phyloP scores from a whole-genome alignment of 2,329 filamentous ascomycete genomes.

The Aspergillus clavatus region DNA sequence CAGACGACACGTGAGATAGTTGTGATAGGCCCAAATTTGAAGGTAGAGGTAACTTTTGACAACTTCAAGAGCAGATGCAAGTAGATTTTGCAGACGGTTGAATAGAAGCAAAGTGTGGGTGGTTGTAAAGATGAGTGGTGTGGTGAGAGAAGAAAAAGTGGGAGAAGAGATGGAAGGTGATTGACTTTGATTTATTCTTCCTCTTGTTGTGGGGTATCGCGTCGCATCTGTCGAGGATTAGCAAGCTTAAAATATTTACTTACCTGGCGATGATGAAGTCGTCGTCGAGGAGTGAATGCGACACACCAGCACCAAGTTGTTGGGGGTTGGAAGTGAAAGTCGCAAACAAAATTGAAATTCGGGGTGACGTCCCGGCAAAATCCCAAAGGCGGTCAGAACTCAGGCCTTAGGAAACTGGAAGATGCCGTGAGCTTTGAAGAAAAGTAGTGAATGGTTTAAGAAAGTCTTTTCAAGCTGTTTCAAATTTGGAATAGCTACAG shows the following conservation, averaged over 20 bases:
- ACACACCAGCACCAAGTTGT: not conserved
- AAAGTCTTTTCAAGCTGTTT: too few relatives aligned
- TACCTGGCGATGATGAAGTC: conserved; percentile 3
- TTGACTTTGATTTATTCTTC: conserved; percentile 1
- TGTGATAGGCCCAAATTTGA: not conserved
- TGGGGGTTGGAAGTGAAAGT: not conserved
- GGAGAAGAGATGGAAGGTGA: conserved; percentile 3
- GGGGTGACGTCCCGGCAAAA: conserved; percentile 16
- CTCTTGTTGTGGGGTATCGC: conserved; percentile 4
- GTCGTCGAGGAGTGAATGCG: conserved; percentile 4
- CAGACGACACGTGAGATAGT: not conserved
- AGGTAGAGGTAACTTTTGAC: not conserved
- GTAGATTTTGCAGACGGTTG: not conserved
- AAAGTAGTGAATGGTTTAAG: too few relatives aligned
- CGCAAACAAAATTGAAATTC: conserved; percentile 12
- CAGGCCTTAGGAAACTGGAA: too few relatives aligned
- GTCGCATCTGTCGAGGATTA: conserved; percentile 3
- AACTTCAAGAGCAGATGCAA: not conserved
- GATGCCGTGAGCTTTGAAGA: too few relatives aligned
- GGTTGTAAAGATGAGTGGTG: not conserved
- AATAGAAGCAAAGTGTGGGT: not conserved
- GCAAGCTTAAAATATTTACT: conserved; percentile 9
- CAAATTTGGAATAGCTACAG: too few relatives aligned
- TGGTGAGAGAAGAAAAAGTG: conserved; percentile 6
- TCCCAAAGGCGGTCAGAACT: not conserved